Conservation (phyloP, 2,329 filamentous ascomycete species). For the Penicillium sp. region DNA sequence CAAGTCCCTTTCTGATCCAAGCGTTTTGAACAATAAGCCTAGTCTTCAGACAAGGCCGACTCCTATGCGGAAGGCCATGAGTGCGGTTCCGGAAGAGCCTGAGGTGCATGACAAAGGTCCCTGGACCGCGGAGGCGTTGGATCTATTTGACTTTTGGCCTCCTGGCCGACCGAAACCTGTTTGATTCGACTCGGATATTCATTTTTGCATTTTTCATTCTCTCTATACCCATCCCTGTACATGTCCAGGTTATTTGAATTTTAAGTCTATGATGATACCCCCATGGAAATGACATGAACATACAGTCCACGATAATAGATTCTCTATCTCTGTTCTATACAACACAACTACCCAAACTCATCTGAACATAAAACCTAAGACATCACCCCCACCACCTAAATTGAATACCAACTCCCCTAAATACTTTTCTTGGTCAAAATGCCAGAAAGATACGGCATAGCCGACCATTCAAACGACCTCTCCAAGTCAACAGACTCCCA, state of each 20-base stretch:
- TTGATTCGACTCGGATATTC: slow-evolving; percentile 2
- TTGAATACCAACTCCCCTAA: not conserved
- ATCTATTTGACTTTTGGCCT: slow-evolving; percentile 47
- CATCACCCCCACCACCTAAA: not conserved
- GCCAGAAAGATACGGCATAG: slow-evolving; percentile 44
- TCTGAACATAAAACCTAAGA: not conserved
- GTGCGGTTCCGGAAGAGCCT: slow-evolving; percentile 14
- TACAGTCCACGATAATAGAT: not conserved
- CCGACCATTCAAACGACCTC: slow-evolving; percentile 37
- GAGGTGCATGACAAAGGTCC: slow-evolving; percentile 34
- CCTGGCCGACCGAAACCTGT: slow-evolving; percentile 37
- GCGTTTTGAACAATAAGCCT: slow-evolving; percentile 23
- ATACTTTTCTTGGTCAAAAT: slow-evolving; percentile 39
- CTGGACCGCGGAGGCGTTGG: slow-evolving; percentile 44
- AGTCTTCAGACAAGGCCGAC: slow-evolving; percentile 14
- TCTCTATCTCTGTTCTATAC: not conserved
- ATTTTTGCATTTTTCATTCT: not conserved
- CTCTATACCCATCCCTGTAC: not conserved
- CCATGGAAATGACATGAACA: not conserved
- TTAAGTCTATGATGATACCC: slow-evolving; percentile 19
- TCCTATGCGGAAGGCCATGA: slow-evolving; percentile 19
- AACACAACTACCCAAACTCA: not conserved
- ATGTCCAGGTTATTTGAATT: not conserved
- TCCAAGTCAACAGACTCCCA: slow-evolving; percentile 54
- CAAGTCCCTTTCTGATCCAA: slow-evolving; percentile 39